phyloP scores from a whole-genome alignment of 805 yeast species.

The Brettanomyces custersianus region DNA sequence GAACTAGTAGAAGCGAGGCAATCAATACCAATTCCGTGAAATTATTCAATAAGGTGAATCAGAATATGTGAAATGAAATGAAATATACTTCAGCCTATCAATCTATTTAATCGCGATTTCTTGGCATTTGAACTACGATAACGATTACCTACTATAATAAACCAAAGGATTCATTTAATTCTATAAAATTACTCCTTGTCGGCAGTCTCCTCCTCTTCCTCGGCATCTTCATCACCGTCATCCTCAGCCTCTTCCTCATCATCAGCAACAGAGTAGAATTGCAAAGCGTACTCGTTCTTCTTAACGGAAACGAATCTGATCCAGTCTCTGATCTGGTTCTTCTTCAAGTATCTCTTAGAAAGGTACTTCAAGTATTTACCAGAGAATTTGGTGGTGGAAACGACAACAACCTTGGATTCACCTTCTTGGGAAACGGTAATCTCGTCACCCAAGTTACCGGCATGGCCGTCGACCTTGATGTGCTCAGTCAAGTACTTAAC shows the following conservation, averaged over 20 bases:
- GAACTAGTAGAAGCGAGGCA: too few species aligned
- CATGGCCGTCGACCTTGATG: slow-evolving; percentile 96
- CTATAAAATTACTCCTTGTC: background rate
- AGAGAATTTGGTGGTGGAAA: slow-evolving; percentile 89
- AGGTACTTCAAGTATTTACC: slow-evolving; percentile 99
- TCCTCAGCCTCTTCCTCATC: slow-evolving; percentile 75
- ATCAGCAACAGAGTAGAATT: slow-evolving; percentile 97
- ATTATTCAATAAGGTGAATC: too few species aligned
- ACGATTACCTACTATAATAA: too few species aligned
- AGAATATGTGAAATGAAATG: too few species aligned
- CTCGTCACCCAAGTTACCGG: slow-evolving; percentile 95
- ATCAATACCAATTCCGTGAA: too few species aligned
- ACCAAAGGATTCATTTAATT: too few species aligned
- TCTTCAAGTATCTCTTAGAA: slow-evolving; percentile 99
- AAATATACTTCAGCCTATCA: too few species aligned
- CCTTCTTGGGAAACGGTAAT: slow-evolving; percentile 83
- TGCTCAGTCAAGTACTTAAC: slow-evolving; percentile 97
- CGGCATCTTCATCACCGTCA: slow-evolving; percentile 68
- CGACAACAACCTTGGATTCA: slow-evolving; percentile 80
- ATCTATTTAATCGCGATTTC: too few species aligned
- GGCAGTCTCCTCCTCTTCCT: background rate
- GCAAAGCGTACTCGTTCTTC: slow-evolving; percentile 93
- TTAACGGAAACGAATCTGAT: slow-evolving; percentile 95
- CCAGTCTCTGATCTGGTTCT: slow-evolving; percentile 99
- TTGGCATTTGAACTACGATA: too few species aligned